Base-by-base conservation (phyloP, 2,329 filamentous ascomycete species). In the Diaporthe caulivora region DNA sequence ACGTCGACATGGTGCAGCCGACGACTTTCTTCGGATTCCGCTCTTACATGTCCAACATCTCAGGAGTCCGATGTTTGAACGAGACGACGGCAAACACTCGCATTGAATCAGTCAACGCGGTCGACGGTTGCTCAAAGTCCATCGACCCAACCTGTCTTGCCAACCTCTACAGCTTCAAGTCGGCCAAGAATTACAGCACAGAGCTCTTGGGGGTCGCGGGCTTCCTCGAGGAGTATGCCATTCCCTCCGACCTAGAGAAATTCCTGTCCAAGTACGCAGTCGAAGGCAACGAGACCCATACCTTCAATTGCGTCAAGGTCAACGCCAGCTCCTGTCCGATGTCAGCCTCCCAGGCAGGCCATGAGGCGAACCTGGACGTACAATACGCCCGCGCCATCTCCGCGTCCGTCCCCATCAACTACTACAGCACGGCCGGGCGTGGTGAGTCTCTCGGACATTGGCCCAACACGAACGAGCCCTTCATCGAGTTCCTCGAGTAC, bases 351-450 rank as follows among this genome's bases (percentile, higher is more conserved):
- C 75, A 80, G 72, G 67, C 87, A 81, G 76, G 78, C 80, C 40
- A 78, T 9, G 92, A 94, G 80, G 91, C 90, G 26, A 92, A 91
- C 75, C 84, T 93, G 17, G 91, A 93, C 78, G 84, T 80, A 37
- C 70, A 79, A 75, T 49, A 78, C 78, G n/a, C 77, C 72, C 31
- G 78, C 77, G 34, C 55, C 73, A 42, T 78, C 77, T 71, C 54
- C 77, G 78, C 29, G 82, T 78, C 49, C 78, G 80, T 67, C 74
- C 82, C 11, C 78, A 80, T 13, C 77, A 81, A 1, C 80, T 83
- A 74, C 77, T 82, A 79, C 51, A 69, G 55, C 53, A 26, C 10
- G 26, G 75, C 44, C 40, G 58, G 57, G 44, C 64, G 77, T 24
- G 65, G 73, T 24, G 54, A 74, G 80, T 57, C 75, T 74, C 21